Conservation (phyloP, 441 rosid genomes). For the Adansonia rubrostipa region DNA sequence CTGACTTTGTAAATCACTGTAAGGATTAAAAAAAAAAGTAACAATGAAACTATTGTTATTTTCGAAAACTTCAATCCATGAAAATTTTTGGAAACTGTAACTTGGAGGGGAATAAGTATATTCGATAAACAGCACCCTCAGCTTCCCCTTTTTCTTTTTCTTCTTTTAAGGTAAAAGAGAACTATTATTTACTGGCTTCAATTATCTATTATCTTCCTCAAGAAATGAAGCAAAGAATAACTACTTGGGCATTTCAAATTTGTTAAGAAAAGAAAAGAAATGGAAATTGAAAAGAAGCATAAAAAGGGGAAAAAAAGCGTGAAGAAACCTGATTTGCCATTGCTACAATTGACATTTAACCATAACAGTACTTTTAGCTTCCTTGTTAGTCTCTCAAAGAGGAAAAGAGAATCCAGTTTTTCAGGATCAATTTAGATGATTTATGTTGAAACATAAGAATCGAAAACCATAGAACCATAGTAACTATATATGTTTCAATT, state of each 20-base stretch:
- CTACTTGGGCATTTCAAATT: background rate
- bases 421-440: background rate
- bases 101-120: constrained; percentile 2
- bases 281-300: background rate
- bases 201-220: background rate
- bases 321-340: constrained; percentile 3
- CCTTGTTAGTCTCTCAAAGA: background rate
- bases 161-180: constrained; percentile 14
- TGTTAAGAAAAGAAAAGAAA: constrained; percentile 1
- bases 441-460: no score
- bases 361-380: background rate
- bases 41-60: no score
- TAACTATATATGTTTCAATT: no score
- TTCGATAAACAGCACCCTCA: background rate
- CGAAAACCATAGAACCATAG: no score
- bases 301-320: background rate
- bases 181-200: background rate
- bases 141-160: background rate
- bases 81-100: constrained; percentile 13
- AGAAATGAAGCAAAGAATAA: constrained; percentile 5
- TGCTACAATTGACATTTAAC: background rate
- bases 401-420: constrained; percentile 3
- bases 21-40: background rate
- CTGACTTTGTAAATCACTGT: constrained; percentile 48
- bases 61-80: background rate